Conservation (phyloP, 1,284 basidiomycete genomes). For the Boletus semigastroideus region DNA sequence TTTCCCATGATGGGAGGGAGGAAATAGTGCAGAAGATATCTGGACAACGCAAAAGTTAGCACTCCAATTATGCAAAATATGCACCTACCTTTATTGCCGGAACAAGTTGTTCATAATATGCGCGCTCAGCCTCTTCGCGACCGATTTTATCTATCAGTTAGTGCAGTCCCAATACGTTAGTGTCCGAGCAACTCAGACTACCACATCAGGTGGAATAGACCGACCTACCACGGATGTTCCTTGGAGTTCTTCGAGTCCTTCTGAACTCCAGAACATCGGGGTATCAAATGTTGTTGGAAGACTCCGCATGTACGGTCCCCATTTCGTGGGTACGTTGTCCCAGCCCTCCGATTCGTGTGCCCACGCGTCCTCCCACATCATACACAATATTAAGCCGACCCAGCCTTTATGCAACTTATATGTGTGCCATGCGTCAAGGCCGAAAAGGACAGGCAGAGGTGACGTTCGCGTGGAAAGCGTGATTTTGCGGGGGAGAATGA, state of each 20-base stretch:
- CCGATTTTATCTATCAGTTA: conserved; percentile 77
- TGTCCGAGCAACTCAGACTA: conserved; percentile 8
- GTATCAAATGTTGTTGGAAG: conserved; percentile 82
- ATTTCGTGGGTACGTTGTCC: conserved; percentile 44
- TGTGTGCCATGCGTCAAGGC: conserved; percentile 59
- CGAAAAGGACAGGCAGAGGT: conserved; percentile 57
- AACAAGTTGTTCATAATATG: conserved; percentile 66
- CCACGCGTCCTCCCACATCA: conserved; percentile 89
- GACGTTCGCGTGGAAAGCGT: conserved; percentile 83
- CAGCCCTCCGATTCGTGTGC: conserved; percentile 33
- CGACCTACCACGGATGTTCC: conserved; percentile 87
- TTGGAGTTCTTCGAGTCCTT: conserved; percentile 73
- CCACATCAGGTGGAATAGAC: conserved; percentile 31
- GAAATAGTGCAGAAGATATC: conserved; percentile 75
- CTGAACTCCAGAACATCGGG: conserved; percentile 91
- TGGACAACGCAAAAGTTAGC: conserved; percentile 27
- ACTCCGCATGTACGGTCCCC: conserved; percentile 36
- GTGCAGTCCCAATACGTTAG: background rate
- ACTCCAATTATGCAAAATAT: background rate
- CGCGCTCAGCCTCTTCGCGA: conserved; percentile 76
- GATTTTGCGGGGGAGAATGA: conserved; percentile 78
- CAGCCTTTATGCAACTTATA: conserved; percentile 70
- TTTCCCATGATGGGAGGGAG: conserved; percentile 40
- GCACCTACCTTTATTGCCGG: conserved; percentile 63
- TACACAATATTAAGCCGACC: conserved; percentile 85